Base-by-base conservation (phyloP, 2,329 filamentous ascomycete species). In the Waltergamsia citrina region DNA sequence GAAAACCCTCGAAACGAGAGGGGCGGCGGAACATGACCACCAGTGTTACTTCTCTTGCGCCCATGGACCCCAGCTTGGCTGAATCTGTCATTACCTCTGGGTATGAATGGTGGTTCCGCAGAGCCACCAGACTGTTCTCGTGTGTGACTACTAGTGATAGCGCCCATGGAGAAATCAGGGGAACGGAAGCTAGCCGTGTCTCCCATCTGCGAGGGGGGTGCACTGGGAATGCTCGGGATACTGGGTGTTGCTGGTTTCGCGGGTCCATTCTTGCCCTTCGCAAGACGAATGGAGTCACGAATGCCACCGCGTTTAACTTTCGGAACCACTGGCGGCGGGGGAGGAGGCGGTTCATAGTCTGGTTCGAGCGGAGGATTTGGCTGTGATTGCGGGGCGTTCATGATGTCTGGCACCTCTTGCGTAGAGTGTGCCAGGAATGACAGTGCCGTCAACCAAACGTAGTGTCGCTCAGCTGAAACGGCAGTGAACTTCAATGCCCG, bases 401-500 rank as follows among this genome's bases (percentile, higher is more conserved):
- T 63, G 12, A 87, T 74, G 34, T 92, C 85, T 3, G 85, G 84
- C 5, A 90, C 71, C 1, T 81, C 79, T 48, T 90, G 81, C 12
- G 81, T 77, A 1, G 88, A 94, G 53, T 95, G 87, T 10, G 90
- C 88, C 21, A 98, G 69, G 72, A 96, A 98, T 0, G 88, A 94
- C 15, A 98, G 67, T 1, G 92, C 86, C 15, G 86, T 95, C 38
- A 98, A 65, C 92, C 92, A 98, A 32, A 95, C 64, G 50, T 93
- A 94, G 56, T 98, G 92, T 12, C 92, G 78, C 44, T 96, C 92
- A 22, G 80, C 66, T 16, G 78, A 81, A 12, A 72, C 66, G 0
- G 92, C 85, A 0, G 92, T 98, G 54, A 98, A 96, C 53, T 98
- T 98, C 37, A 98, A 69, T 2, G 92, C 92, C 46, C 92, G 76